These are phyloP conservation scores for Dalbergia cochinchinensis DNA, from an alignment of 306 rosid species.

Conservation along the genomic window DNA sequence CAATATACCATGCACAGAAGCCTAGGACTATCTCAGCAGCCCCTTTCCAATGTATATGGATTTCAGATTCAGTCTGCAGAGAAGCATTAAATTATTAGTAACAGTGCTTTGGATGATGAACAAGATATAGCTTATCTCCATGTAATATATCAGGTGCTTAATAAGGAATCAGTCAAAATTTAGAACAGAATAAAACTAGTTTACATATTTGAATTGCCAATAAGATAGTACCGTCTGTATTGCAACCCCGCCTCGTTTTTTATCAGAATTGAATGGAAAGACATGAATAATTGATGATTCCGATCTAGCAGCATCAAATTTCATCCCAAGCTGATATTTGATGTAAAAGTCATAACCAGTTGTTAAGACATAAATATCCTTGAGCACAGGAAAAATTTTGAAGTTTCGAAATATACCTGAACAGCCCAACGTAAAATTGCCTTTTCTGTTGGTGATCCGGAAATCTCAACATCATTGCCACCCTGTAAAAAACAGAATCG, in stretches of 20 bases:
- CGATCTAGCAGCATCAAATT: constrained; percentile 65
- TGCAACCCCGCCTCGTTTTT: constrained; percentile 88
- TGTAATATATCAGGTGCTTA: constrained; percentile 25
- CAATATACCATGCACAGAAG: constrained; percentile 64
- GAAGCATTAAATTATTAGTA: constrained; percentile 37
- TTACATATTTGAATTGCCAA: constrained; percentile 7
- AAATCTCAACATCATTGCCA: constrained; percentile 66
- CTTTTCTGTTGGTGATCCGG: constrained; percentile 96
- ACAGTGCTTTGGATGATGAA: constrained; percentile 25
- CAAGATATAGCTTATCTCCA: background rate
- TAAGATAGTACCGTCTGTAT: constrained; percentile 56
- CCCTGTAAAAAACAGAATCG: constrained; percentile 50
- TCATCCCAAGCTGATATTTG: constrained; percentile 82
- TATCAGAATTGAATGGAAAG: constrained; percentile 89
- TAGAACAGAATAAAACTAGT: constrained; percentile 30
- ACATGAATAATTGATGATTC: constrained; percentile 72
- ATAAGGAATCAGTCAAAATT: constrained; percentile 13
- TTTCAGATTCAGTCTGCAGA: constrained; percentile 63
- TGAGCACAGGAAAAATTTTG: background rate
- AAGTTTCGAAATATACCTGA: constrained; percentile 57
- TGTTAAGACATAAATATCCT: background rate
- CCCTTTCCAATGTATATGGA: constrained; percentile 96
- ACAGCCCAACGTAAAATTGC: constrained; percentile 84
- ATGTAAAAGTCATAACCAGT: constrained; percentile 24
- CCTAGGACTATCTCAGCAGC: constrained; percentile 88